These are phyloP conservation scores for Pneumocystis carinii DNA, from an alignment of 1,139 yeast genomes.

Conservation along the genomic window DNA sequence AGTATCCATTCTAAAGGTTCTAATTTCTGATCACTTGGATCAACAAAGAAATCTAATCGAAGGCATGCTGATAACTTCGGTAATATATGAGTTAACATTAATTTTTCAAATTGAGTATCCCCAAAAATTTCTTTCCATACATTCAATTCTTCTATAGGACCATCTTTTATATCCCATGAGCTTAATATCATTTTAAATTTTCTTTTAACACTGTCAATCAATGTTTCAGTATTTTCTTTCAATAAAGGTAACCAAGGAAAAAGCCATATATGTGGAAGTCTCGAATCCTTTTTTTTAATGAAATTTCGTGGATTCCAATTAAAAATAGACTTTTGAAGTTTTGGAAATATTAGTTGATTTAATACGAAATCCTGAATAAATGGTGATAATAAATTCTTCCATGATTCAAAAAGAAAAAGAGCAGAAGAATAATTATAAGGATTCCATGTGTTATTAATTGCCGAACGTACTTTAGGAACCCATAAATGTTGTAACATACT, in stretches of 20 bases:
- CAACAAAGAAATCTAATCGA: conserved; percentile 18
- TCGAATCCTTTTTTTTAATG: not conserved
- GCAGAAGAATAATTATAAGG: conserved; percentile 22
- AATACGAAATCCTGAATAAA: conserved; percentile 23
- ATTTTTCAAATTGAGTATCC: conserved; percentile 19
- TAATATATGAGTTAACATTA: conserved; percentile 21
- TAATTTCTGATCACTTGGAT: conserved; percentile 24
- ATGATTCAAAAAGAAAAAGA: conserved; percentile 27
- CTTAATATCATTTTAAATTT: conserved; percentile 25
- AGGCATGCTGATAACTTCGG: conserved; percentile 25
- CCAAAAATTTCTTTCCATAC: conserved; percentile 30
- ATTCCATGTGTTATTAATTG: conserved; percentile 25
- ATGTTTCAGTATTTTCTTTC: conserved; percentile 16
- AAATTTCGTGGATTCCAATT: conserved; percentile 25
- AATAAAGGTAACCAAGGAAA: conserved; percentile 33
- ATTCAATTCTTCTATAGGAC: conserved; percentile 22
- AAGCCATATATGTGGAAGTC: conserved; percentile 28
- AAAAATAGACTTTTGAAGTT: conserved; percentile 23
- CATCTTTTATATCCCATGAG: conserved; percentile 24
- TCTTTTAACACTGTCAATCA: conserved; percentile 20
- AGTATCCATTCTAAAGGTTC: conserved; percentile 17
- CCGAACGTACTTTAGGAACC: conserved; percentile 24
- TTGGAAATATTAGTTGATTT: conserved; percentile 25
- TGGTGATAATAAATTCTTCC: conserved; percentile 29
- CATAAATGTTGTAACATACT: conserved; percentile 26